phyloP scores from a whole-genome alignment of 768 basidiomycete genomes.

The Hemileccinum impolitum region DNA sequence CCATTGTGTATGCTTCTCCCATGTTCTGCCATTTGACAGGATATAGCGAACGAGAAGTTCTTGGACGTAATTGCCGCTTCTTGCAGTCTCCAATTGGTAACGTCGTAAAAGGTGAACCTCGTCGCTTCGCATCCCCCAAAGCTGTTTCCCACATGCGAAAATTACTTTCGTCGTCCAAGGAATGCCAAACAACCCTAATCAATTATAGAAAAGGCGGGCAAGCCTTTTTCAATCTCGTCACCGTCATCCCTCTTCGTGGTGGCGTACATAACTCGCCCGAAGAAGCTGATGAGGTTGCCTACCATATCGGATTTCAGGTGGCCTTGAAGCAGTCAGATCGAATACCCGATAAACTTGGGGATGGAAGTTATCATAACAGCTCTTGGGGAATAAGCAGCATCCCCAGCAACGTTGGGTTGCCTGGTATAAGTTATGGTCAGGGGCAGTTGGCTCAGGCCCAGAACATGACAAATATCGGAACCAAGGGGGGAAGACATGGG shows the following conservation, averaged over 20 bases:
- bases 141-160: constrained; percentile 68
- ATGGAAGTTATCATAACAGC: constrained; percentile 67
- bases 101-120: constrained; percentile 48
- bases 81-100: constrained; percentile 73
- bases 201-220: constrained; percentile 86
- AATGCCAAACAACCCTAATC: constrained; percentile 82
- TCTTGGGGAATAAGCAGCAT: constrained; percentile 8
- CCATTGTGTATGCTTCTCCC: constrained; percentile 90
- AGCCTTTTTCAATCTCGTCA: constrained; percentile 90
- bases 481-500: constrained; percentile 23
- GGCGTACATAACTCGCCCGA: constrained; percentile 45
- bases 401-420: not conserved
- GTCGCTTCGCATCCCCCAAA: constrained; percentile 60
- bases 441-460: constrained; percentile 15
- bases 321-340: constrained; percentile 86
- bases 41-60: constrained; percentile 68
- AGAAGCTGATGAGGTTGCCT: constrained; percentile 70
- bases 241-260: constrained; percentile 81
- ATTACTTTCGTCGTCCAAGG: constrained; percentile 67
- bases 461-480: constrained; percentile 17
- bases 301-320: constrained; percentile 94
- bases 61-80: constrained; percentile 91
- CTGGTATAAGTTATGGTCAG: not conserved
- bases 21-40: constrained; percentile 77
- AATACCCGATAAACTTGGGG: constrained; percentile 73